These are phyloP conservation scores for Solanum dulcamara DNA, from an alignment of 257 asterid species.

Conservation along the genomic window DNA sequence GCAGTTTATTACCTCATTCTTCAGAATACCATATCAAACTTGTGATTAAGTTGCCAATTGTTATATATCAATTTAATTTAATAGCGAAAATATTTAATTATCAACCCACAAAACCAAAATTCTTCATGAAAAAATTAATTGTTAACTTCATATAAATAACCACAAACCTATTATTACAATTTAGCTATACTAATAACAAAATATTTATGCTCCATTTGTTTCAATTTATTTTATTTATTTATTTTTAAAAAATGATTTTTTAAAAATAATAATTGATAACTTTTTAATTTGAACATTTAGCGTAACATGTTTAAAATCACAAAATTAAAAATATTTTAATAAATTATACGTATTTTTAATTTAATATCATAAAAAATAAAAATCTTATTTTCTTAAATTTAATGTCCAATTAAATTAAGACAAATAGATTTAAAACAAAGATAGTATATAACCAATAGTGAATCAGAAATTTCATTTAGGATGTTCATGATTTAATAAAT, in stretches of 20 bases:
- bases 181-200: not conserved
- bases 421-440: not conserved
- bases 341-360: not conserved
- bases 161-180: not conserved
- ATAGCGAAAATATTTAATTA: not conserved
- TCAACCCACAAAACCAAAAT: not conserved
- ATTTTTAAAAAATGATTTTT: no score
- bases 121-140: not conserved
- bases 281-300: not conserved
- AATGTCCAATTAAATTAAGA: not conserved
- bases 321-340: not conserved
- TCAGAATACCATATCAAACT: not conserved
- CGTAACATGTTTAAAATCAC: not conserved
- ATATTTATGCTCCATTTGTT: not conserved
- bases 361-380: not conserved
- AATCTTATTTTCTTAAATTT: no score
- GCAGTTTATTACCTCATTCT: not conserved
- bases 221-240: not conserved
- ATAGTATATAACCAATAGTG: not conserved
- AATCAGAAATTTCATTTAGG: not conserved
- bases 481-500: not conserved
- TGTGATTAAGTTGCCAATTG: not conserved
- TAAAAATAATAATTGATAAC: not conserved
- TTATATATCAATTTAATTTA: not conserved
- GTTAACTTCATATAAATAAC: not conserved